Percentiles rank a stretch among this genome's conserved stretches.
Evolutionary conservation across 2,329 filamentous ascomycete species (phyloP).

Genomic region (Amphichorda felina): DNA sequence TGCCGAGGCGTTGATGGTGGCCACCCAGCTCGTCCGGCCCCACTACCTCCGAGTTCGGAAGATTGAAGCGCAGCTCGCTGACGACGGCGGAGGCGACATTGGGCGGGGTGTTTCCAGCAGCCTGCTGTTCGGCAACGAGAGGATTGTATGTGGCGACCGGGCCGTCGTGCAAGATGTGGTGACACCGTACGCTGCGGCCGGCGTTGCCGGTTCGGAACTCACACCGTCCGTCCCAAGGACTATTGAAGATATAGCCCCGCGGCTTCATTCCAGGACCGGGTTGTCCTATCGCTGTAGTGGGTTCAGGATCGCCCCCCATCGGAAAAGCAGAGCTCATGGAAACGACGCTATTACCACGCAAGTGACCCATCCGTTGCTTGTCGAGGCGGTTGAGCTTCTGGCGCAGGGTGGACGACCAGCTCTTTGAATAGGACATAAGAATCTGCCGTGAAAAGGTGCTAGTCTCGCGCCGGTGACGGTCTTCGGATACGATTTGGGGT

Average conservation of each 20-base stretch:
- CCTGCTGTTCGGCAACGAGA: conserved; percentile 22
- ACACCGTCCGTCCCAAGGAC: conserved; percentile 80
- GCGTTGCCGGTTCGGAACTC: conserved; percentile 71
- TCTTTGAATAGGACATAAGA: conserved; percentile 44
- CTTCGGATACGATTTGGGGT: neutral
- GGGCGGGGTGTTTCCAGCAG: neutral
- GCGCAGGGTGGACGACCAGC: conserved; percentile 32
- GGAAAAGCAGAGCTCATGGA: conserved; percentile 2
- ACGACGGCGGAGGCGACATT: conserved; percentile 33
- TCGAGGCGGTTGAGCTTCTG: conserved; percentile 28
- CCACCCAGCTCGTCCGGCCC: conserved; percentile 16
- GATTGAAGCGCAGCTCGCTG: conserved; percentile 83
- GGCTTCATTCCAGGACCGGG: conserved; percentile 37
- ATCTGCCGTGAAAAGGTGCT: conserved; percentile 37
- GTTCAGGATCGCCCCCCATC: neutral
- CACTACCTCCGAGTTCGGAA: conserved; percentile 47
- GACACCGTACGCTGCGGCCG: conserved; percentile 64
- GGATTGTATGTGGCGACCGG: conserved; percentile 25
- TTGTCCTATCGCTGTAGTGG: conserved; percentile 7
- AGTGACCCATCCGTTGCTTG: conserved; percentile 13
- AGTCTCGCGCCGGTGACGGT: neutral
- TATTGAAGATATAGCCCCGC: conserved; percentile 65
- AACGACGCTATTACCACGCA: conserved; percentile 15
- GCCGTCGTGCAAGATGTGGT: conserved; percentile 50
- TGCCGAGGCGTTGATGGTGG: conserved; percentile 22